Conservation (phyloP, 2,329 filamentous ascomycete species). For the Colletotrichum liriopes region DNA sequence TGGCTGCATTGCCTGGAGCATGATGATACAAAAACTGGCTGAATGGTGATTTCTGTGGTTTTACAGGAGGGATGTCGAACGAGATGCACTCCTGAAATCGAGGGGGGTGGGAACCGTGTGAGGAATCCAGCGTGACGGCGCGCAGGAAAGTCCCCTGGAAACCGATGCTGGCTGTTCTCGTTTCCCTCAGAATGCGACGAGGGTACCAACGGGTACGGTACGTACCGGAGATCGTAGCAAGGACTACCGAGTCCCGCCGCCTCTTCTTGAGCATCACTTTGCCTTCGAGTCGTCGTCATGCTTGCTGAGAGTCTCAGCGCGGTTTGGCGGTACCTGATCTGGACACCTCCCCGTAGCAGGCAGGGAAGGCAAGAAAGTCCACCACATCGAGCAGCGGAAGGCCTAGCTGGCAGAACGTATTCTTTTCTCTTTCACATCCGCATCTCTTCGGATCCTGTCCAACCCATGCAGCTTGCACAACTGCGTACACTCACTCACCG, state of each 20-base stretch:
- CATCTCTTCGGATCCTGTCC: background rate
- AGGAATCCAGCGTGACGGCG: background rate
- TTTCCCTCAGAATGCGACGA: background rate
- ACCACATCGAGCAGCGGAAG: background rate
- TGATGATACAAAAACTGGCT: background rate
- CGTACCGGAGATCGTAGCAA: conserved; percentile 4
- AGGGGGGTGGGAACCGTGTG: background rate
- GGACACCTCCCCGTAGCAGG: background rate
- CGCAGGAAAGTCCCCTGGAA: background rate
- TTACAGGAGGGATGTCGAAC: background rate
- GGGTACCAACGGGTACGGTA: background rate
- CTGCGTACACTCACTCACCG: background rate
- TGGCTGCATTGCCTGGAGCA: background rate
- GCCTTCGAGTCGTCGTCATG: conserved; percentile 35
- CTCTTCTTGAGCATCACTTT: conserved; percentile 14
- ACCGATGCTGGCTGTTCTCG: background rate
- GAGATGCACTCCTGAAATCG: background rate
- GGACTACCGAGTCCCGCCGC: background rate
- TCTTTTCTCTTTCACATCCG: background rate
- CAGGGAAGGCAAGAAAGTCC: background rate
- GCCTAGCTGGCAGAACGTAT: background rate
- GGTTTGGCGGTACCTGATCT: background rate
- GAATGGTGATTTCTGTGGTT: background rate
- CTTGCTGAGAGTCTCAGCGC: background rate
- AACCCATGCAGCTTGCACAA: conserved; percentile 1